Evolutionary conservation across 768 basidiomycete genomes (phyloP).

Genomic region (Tulasnella sp.): DNA sequence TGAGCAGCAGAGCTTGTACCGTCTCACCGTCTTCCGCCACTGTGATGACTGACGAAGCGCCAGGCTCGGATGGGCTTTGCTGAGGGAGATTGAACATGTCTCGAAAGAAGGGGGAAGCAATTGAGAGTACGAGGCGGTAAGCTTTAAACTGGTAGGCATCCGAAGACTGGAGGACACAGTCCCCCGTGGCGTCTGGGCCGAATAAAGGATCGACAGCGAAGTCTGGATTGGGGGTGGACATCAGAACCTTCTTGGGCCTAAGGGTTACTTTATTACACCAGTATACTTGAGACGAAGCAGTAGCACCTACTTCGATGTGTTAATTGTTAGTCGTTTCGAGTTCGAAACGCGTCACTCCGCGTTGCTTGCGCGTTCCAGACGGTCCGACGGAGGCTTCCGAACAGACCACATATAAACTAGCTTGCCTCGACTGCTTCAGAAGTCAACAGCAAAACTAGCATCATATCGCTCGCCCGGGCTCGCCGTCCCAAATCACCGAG

Average conservation of each 20-base stretch:
- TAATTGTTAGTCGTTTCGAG: no score
- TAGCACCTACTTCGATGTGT: no score
- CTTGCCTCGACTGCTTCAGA: no score
- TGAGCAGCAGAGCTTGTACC: background rate
- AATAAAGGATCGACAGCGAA: background rate
- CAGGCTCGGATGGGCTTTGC: background rate
- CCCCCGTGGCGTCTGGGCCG: background rate
- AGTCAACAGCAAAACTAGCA: no score
- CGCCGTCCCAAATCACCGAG: no score
- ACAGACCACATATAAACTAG: no score
- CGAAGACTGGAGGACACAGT: background rate
- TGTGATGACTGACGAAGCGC: background rate
- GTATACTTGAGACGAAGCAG: no score
- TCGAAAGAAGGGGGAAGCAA: slow-evolving; percentile 14
- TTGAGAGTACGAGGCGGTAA: background rate
- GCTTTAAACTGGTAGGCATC: slow-evolving; percentile 12
- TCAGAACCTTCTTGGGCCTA: background rate
- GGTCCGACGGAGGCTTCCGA: no score
- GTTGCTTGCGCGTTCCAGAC: no score
- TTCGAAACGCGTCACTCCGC: no score
- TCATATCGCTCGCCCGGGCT: no score
- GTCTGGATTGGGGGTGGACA: background rate
- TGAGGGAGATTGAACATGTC: slow-evolving; percentile 14
- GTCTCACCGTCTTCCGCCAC: background rate
- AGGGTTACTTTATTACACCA: no score